Conservation (phyloP, 495 filamentous ascomycete species). For the Lepidopterella palustris region DNA sequence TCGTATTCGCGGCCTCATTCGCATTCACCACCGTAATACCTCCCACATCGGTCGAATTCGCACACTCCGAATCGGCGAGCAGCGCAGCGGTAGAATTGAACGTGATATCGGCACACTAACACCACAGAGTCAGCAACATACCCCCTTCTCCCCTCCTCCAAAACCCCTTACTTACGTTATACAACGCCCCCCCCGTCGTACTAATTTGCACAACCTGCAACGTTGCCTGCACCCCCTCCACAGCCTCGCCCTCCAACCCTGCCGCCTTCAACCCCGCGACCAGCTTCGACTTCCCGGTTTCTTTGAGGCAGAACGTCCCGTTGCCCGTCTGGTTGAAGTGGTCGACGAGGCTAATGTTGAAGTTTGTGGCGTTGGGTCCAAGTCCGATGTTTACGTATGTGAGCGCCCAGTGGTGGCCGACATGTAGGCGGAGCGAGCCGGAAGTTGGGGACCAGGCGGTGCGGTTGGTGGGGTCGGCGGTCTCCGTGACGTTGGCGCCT, state of each 20-base stretch:
- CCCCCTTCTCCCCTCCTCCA: no score
- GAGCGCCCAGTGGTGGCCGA: conserved; percentile 51
- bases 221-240: conserved; percentile 49
- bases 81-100: conserved; percentile 44
- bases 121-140: no score
- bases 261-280: conserved; percentile 13
- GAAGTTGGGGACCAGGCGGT: conserved; percentile 56
- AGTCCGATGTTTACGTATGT: conserved; percentile 59
- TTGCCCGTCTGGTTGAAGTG: conserved; percentile 54
- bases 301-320: conserved; percentile 52
- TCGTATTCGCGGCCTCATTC: neutral
- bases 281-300: conserved; percentile 36
- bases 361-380: conserved; percentile 49
- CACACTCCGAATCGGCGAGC: conserved; percentile 42
- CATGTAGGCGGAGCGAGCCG: conserved; percentile 48
- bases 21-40: conserved; percentile 24
- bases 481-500: conserved; percentile 52
- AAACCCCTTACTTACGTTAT: conserved; percentile 48
- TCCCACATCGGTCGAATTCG: conserved; percentile 41
- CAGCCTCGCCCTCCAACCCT: conserved; percentile 1
- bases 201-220: conserved; percentile 54
- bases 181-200: conserved; percentile 45
- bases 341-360: conserved; percentile 53
- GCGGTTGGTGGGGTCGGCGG: conserved; percentile 42
- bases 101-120: conserved; percentile 61